phyloP scores from a whole-genome alignment of 495 filamentous ascomycete genomes.

The Xylaria nigripes region DNA sequence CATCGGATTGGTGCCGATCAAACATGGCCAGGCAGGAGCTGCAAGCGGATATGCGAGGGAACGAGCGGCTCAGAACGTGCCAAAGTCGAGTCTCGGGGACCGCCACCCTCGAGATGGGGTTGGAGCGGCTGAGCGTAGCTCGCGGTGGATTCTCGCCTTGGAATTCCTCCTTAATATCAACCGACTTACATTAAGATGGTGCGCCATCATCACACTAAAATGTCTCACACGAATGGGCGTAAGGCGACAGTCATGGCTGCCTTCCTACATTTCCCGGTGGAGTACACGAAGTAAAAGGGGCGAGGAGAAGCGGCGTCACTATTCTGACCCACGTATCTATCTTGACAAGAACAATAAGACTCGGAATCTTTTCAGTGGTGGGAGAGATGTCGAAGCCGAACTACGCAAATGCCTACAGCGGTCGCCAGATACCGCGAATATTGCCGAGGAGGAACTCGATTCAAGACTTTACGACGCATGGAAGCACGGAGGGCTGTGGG shows the following conservation, averaged over 20 bases:
- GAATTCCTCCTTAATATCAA: constrained; percentile 68
- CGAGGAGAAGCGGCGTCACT: constrained; percentile 17
- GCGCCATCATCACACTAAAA: constrained; percentile 46
- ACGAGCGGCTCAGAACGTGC: constrained; percentile 45
- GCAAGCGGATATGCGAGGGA: constrained; percentile 62
- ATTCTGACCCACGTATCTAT: constrained; percentile 13
- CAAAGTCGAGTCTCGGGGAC: constrained; percentile 39
- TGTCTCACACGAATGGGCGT: constrained; percentile 55
- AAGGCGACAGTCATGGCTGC: constrained; percentile 51
- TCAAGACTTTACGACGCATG: constrained; percentile 72
- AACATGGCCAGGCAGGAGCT: constrained; percentile 33
- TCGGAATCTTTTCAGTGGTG: constrained; percentile 19
- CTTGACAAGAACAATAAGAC: constrained; percentile 4
- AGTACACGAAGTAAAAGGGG: constrained; percentile 28
- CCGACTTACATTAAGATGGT: constrained; percentile 53
- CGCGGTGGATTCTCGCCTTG: constrained; percentile 62
- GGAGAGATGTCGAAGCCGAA: constrained; percentile 54
- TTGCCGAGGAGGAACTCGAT: constrained; percentile 57
- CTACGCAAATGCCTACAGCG: constrained; percentile 50
- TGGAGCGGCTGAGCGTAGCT: constrained; percentile 63
- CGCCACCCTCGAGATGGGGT: constrained; percentile 55
- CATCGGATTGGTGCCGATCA: constrained; percentile 44
- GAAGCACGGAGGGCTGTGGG: constrained; percentile 72
- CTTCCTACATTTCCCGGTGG: constrained; percentile 45
- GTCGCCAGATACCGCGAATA: constrained; percentile 14